Conservation (phyloP, 1,139 yeast genomes). For the Saccharomyces hybrid region DNA sequence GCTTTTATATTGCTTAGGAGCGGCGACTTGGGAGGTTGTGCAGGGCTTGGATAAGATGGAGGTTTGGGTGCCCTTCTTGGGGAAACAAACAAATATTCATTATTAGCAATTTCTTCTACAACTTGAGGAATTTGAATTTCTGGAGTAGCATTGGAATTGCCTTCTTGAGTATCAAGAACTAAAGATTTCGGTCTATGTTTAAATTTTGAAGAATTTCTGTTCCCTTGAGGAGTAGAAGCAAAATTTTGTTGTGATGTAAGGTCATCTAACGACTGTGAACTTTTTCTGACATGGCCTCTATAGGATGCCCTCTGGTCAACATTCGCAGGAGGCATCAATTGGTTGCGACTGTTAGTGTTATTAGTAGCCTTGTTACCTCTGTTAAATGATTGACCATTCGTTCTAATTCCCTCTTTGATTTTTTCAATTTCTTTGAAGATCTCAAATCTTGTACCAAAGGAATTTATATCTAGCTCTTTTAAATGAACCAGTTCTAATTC, state of each 20-base stretch:
- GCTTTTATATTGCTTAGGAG: slow-evolving; percentile 7
- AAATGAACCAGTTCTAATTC: slow-evolving; percentile 80
- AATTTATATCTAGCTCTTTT: slow-evolving; percentile 83
- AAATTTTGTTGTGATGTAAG: slow-evolving; percentile 11
- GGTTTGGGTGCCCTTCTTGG: slow-evolving; percentile 62
- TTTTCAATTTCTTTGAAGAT: slow-evolving; percentile 81
- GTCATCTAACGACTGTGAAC: slow-evolving; percentile 50
- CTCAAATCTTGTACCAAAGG: slow-evolving; percentile 93
- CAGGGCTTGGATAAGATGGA: slow-evolving; percentile 44
- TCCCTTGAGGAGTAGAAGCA: neutral
- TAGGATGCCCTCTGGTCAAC: slow-evolving; percentile 16
- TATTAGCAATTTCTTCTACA: slow-evolving; percentile 9
- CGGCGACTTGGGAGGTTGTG: slow-evolving; percentile 33
- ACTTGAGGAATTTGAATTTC: slow-evolving; percentile 21
- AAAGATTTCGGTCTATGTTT: slow-evolving; percentile 16
- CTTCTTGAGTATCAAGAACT: neutral
- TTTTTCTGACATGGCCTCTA: slow-evolving; percentile 38
- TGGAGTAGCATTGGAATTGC: slow-evolving; percentile 10
- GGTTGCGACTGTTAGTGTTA: slow-evolving; percentile 6
- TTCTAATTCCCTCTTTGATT: slow-evolving; percentile 34
- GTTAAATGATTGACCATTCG: neutral
- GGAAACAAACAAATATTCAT: slow-evolving; percentile 37
- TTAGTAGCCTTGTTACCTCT: neutral
- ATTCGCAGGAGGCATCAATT: slow-evolving; percentile 30
- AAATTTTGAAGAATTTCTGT: slow-evolving; percentile 2